Evolutionary conservation across 1,139 yeast genomes (phyloP), one percentile per base, ranked within the genome.

Genomic region (Torulaspora pretoriensis): DNA sequence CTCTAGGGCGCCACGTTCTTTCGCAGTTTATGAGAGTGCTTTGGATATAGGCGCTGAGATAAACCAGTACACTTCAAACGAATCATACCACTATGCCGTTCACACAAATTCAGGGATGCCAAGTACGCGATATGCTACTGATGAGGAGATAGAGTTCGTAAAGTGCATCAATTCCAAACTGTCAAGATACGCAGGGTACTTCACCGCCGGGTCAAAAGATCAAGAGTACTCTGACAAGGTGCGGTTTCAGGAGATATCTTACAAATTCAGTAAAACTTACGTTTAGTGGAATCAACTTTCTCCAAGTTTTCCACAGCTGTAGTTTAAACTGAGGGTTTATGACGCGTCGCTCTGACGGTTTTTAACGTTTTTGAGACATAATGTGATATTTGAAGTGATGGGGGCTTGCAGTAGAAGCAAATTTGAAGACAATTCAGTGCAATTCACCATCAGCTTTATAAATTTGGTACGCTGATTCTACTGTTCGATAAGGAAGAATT

Each of bases 171-270:
- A 46, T 27, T 37, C 46, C 22, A 58, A 57, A 45, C 46, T 58
- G 17, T 51, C 56, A 14, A 50, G 61, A 24, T 58, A 58, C 38
- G 50, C 54, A 23, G 57, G 54, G 13, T 54, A 53, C 34, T 50
- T 50, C 29, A 42, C 47, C 17, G 53, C 53, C 14, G 60, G 54
- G 28, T 50, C 60, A 16, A 51, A 46, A 10, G 53, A 56, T 29
- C 59, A 57, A 40, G 63, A 59, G 19, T 57, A 61, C 43, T 53
- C 53, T 34, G 65, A 62, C 44, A 61, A 62, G 43, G 57, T 61
- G 17, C 52, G 67, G 23, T 56, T 59, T 37, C 66, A 62, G 46
- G 67, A 62, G 47, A 59, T 62, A 16, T 56, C 60, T n/a, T 61
- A 60, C 48, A 56, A 60, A 40, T 57, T 62, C 36, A 58, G 63